phyloP scores from a whole-genome alignment of 208 protist genomes.

The Entamoeba invadens region DNA sequence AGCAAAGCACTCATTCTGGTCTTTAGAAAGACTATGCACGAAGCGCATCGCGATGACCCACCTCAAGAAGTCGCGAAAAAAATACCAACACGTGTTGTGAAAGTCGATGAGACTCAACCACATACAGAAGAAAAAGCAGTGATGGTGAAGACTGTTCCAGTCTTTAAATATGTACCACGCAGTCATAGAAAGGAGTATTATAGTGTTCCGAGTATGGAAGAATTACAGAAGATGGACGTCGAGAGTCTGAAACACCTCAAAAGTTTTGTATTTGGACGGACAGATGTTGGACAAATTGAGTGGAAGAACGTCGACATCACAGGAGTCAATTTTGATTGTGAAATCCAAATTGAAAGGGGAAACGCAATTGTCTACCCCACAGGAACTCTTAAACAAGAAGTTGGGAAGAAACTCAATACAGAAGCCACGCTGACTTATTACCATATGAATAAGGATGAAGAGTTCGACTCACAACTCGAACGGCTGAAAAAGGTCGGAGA shows the following conservation, averaged over 20 bases:
- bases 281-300: not conserved
- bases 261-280: not conserved
- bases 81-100: no score
- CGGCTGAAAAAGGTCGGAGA: not conserved
- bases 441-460: not conserved
- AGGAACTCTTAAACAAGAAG: not conserved
- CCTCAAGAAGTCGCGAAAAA: no score
- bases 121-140: no score
- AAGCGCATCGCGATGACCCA: no score
- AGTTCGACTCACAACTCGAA: not conserved
- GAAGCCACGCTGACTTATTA: not conserved
- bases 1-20: no score
- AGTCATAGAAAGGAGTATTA: not conserved
- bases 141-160: no score
- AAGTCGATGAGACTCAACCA: no score
- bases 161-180: not conserved
- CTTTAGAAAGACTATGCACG: no score
- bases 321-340: not conserved
- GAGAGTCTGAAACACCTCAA: not conserved
- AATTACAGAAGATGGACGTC: not conserved
- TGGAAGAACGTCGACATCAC: not conserved
- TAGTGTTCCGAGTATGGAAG: not conserved
- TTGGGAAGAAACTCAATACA: not conserved
- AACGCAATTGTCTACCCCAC: not conserved
- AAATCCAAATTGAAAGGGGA: not conserved